Evolutionary conservation across 192 early-diverging fungal species (phyloP), one percentile per base, ranked within the genome.

Genomic region (Coemansia asiatica): DNA sequence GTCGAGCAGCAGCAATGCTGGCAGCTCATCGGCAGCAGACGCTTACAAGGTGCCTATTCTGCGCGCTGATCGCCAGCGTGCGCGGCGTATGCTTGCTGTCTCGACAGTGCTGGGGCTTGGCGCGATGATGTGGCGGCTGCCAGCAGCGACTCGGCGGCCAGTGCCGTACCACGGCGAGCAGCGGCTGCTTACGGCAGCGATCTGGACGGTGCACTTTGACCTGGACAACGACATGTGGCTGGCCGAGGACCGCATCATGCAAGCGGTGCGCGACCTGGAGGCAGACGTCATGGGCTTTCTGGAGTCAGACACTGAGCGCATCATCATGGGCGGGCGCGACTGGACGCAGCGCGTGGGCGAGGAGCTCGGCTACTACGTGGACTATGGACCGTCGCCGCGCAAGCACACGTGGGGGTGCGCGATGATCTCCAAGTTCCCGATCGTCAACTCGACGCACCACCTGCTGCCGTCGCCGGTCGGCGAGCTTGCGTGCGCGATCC

Each of bases 381-480:
- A 93, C 77, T 93, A 90, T 73, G 91, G 91, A 16, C 91, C 91
- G 50, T 87, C 89, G n/a, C 88, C 90, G 9, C 88, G 87, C 66
- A 91, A 93, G 79, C 91, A 93, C 79, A 93, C 91, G 25, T 93
- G 91, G 91, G 91, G 91, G 8, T 93, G 91, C 65, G 78, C 87
- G 2, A 87, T 93, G 86, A 86, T 93, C 55, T 93, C 91, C 33
- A 91, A 91, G 71, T 93, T 91, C 82, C 91, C 88, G n/a, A 93
- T 93, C 62, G 69, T 85, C 63, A 79, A 78, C 27, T 91, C 90
- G 18, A 82, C 80, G 0, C 91, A 93, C 67, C 88, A 90, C 55
- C 74, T 93, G 65, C 82, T 93, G 60, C 91, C 91, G 49, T 91
- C 90, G 44, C 91, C 91, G 16, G 85, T 83, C 7, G 91, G 91